Evolutionary conservation across 192 early-diverging fungal species (phyloP), one percentile per base, ranked within the genome.

Genomic region (Entrophospora sp.): DNA sequence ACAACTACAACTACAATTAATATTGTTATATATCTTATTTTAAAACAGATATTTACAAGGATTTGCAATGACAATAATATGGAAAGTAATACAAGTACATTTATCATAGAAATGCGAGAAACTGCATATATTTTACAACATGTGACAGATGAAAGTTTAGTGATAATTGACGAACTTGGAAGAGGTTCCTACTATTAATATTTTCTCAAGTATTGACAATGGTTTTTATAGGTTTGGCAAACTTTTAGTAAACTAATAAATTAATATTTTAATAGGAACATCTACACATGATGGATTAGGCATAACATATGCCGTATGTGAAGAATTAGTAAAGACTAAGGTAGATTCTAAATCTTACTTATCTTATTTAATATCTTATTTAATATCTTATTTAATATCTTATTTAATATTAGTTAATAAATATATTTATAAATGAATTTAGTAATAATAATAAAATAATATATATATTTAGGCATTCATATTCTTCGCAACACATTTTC

Each of bases 81-180:
- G 10, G 70, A 84, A 16, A 71, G 71, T 4, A 79, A 78, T 28
- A 79, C 84, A 30, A 92, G 90, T 3, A 82, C 91, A 0, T 97
- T 96, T 71, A 82, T 91, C 79, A 69, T 81, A 7, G 95, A 97
- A 58, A 95, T 95, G 92, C 77, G 77, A 49, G 95, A 95, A 65
- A 85, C 87, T 0, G 79, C 90, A 7, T 87, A 82, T 51, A 92
- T 97, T 64, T 70, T 97, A 60, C 76, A 88, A 46, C 83, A 88
- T 66, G 82, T 82, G 22, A 85, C 84, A 28, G 72, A 79, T 28
- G 69, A 80, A 43, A 85, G 84, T 38, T 70, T 97, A 52, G 82
- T 97, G 0, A 71, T 95, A 45, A 89, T 97, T 68, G 95, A 97
- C 71, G 95, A 97, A 77, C 83, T 97, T 20, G 95, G 93, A 12